These are phyloP conservation scores for Candida parachauliodes DNA, from an alignment of 805 yeast genomes.

Conservation along the genomic window DNA sequence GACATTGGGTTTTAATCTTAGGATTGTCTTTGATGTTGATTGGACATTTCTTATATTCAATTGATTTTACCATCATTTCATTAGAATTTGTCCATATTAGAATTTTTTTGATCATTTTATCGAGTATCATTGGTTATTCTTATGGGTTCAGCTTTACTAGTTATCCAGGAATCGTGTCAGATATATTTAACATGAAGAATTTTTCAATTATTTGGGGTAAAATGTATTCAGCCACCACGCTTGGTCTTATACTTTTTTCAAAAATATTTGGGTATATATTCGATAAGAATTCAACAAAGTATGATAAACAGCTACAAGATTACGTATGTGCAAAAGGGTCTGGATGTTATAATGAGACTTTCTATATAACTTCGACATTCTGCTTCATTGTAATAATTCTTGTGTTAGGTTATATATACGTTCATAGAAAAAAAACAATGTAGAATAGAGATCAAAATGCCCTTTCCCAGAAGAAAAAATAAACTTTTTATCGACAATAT, in stretches of 20 bases:
- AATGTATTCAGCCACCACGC: conserved; percentile 28
- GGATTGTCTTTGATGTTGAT: conserved; percentile 27
- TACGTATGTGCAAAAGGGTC: conserved; percentile 26
- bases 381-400: conserved; percentile 17
- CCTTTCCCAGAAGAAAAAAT: no score
- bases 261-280: conserved; percentile 29
- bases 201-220: conserved; percentile 34
- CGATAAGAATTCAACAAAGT: conserved; percentile 20
- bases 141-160: conserved; percentile 33
- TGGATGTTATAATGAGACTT: conserved; percentile 26
- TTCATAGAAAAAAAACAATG: conserved; percentile 4
- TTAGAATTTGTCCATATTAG: conserved; percentile 14
- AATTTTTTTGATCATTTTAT: conserved; percentile 18
- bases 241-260: conserved; percentile 29
- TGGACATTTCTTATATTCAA: conserved; percentile 23
- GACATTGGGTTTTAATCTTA: conserved; percentile 30
- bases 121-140: conserved; percentile 29
- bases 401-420: conserved; percentile 19
- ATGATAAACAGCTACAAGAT: conserved; percentile 13
- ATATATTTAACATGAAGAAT: conserved; percentile 29
- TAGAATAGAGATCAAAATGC: not conserved
- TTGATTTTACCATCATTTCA: conserved; percentile 13
- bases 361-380: conserved; percentile 21
- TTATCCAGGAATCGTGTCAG: conserved; percentile 32
- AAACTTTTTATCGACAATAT: no score